phyloP scores from a whole-genome alignment of 768 basidiomycete genomes.

The Lentinula raphanica region DNA sequence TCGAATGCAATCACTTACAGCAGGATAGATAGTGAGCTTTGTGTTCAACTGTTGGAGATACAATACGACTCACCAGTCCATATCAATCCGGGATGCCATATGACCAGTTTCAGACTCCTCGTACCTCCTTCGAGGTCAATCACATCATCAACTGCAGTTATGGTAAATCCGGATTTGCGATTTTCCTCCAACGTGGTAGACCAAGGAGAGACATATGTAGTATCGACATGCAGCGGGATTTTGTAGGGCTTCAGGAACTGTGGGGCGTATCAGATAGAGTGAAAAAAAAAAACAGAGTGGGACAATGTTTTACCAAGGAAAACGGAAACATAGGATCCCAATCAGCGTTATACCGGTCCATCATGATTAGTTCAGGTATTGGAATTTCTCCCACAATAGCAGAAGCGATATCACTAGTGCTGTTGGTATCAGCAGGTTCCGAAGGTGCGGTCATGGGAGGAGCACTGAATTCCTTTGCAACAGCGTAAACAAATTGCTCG shows the following conservation, averaged over 20 bases:
- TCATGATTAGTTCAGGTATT: constrained; percentile 39
- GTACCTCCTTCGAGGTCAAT: constrained; percentile 55
- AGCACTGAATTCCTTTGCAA: constrained; percentile 56
- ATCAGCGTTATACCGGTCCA: constrained; percentile 77
- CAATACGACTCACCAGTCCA: constrained; percentile 61
- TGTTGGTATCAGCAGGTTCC: constrained; percentile 1
- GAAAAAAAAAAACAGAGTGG: background rate
- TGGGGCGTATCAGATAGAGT: constrained; percentile 11
- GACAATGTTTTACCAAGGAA: constrained; percentile 48
- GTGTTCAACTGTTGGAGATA: background rate
- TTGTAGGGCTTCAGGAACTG: constrained; percentile 85
- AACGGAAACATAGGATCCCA: constrained; percentile 88
- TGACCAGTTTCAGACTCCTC: constrained; percentile 60
- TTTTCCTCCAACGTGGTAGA: constrained; percentile 14
- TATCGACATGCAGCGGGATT: constrained; percentile 53
- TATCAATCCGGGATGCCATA: constrained; percentile 77
- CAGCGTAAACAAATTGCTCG: constrained; percentile 49
- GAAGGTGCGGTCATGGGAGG: background rate
- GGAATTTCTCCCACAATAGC: constrained; percentile 18
- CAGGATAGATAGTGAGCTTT: background rate
- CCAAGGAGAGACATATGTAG: constrained; percentile 50
- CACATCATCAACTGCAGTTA: constrained; percentile 54
- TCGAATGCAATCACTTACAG: constrained; percentile 89
- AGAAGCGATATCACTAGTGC: constrained; percentile 4
- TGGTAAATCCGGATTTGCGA: constrained; percentile 35